Evolutionary conservation across 2,329 filamentous ascomycete genomes (phyloP), one percentile per base, ranked within the genome.

Genomic region (Aspergillus pseudonomiae): DNA sequence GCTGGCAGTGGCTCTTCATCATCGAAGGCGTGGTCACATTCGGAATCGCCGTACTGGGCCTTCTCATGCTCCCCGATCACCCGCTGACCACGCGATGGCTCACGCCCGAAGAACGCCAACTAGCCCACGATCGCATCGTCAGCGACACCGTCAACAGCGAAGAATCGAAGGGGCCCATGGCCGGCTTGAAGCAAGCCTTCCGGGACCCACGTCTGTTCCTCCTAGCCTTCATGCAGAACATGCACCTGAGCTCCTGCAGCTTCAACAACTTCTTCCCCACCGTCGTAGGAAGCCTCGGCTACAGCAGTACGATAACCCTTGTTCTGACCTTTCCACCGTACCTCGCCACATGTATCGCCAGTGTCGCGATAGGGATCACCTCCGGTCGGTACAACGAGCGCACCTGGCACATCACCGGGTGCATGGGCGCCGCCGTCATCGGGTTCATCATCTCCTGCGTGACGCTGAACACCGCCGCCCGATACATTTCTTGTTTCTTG

Each of bases 181-280:
- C 46, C 10, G 46, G 46, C 12, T 10, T 50, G 26, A 76, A 78
- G 64, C 50, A 66, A 54, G 71, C 70, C 16, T 57, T 68, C 24
- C 46, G 50, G 10, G 71, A 72, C 55, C 67, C 67, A 10, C 76
- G 79, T 59, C 71, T 83, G 1, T 82, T 78, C 66, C 67, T 82
- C 2, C 70, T 82, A 34, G 72, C 71, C 9, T 74, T 82, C 63
- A 81, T 82, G 77, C 79, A 82, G 65, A 80, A 82, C 65, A 78
- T 81, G 74, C 80, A 81, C 67, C 69, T 82, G 54, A 78, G 76
- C 14, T 79, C 79, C 28, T 78, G 77, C 45, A 74, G 74, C 0
- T 82, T 81, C 73, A 78, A 80, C 68, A 81, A 76, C 71, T 79
- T 79, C 73, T 79, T 79, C 71, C 79, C 79, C 0, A 79, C 79